These are phyloP conservation scores for Scleroderma citrinum DNA, from an alignment of 768 basidiomycete species.

Conservation along the genomic window DNA sequence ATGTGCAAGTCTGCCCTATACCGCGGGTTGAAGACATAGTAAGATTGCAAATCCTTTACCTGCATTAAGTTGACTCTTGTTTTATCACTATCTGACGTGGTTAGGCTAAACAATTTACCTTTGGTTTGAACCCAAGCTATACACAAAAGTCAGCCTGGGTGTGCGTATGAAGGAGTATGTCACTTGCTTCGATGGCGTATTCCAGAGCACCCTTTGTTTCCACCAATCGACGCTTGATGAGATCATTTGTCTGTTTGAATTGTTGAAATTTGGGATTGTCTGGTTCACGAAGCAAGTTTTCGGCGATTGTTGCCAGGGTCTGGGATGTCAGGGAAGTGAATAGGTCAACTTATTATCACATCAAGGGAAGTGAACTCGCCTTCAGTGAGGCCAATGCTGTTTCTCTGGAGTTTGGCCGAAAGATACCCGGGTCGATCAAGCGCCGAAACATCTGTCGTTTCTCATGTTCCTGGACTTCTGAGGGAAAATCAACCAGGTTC, in stretches of 20 bases:
- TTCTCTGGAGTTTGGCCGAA: slow-evolving; percentile 60
- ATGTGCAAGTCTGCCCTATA: slow-evolving; percentile 51
- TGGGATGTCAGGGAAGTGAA: slow-evolving; percentile 26
- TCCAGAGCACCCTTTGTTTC: slow-evolving; percentile 70
- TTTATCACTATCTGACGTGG: background rate
- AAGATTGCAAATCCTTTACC: slow-evolving; percentile 70
- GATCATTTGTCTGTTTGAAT: slow-evolving; percentile 72
- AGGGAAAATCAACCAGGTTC: background rate
- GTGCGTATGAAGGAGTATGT: background rate
- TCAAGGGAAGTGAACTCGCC: slow-evolving; percentile 32
- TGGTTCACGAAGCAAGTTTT: slow-evolving; percentile 70
- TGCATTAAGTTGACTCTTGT: slow-evolving; percentile 17
- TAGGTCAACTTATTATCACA: too few relatives aligned
- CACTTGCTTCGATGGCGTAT: slow-evolving; percentile 70
- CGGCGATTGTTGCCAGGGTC: slow-evolving; percentile 63
- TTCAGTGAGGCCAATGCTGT: slow-evolving; percentile 57
- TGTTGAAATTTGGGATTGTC: slow-evolving; percentile 64
- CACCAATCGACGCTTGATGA: slow-evolving; percentile 61
- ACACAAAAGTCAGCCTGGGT: background rate
- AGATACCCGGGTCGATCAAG: slow-evolving; percentile 73
- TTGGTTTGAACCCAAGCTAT: slow-evolving; percentile 72
- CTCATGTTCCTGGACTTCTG: slow-evolving; percentile 46
- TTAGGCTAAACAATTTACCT: slow-evolving; percentile 38
- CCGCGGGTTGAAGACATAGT: slow-evolving; percentile 55
- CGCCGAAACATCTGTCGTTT: slow-evolving; percentile 67